These are phyloP conservation scores for Metschnikowia henanensis DNA, from an alignment of 805 yeast genomes.

Conservation along the genomic window DNA sequence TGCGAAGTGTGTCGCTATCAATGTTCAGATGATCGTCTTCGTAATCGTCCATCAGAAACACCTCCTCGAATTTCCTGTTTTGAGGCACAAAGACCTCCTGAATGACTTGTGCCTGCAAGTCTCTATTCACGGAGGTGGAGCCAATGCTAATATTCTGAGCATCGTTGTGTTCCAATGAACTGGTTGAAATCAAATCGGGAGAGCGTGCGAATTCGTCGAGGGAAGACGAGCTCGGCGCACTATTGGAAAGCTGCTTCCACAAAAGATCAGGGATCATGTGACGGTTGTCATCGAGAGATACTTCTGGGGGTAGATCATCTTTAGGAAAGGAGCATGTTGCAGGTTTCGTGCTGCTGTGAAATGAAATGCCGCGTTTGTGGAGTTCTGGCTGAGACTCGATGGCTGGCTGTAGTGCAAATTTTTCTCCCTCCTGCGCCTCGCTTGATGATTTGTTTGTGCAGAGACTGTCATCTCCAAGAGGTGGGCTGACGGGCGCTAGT, in stretches of 20 bases:
- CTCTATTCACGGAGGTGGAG: constrained; percentile 37
- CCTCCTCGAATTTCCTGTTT: constrained; percentile 37
- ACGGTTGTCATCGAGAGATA: constrained; percentile 85
- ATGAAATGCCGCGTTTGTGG: constrained; percentile 5
- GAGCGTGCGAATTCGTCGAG: constrained; percentile 7
- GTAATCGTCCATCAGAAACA: constrained; percentile 49
- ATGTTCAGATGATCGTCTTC: constrained; percentile 19
- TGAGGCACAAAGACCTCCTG: constrained; percentile 43
- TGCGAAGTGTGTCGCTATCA: constrained; percentile 1
- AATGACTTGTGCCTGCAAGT: constrained; percentile 38
- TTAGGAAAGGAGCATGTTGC: constrained; percentile 3
- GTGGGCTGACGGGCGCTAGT: constrained; percentile 10
- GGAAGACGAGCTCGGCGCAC: constrained; percentile 21
- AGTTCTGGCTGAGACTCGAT: neutral
- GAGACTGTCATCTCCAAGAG: neutral
- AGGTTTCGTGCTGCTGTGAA: constrained; percentile 7
- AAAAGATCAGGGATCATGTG: constrained; percentile 88
- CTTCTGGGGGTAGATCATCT: constrained; percentile 61
- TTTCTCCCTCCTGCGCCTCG: neutral
- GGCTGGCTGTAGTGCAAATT: neutral
- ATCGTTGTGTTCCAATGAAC: constrained; percentile 12
- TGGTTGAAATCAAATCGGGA: constrained; percentile 6
- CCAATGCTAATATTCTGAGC: constrained; percentile 24
- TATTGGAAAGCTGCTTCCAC: constrained; percentile 58
- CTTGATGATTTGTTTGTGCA: neutral